Evolutionary conservation across 2,329 filamentous ascomycete genomes (phyloP).

Genomic region (Trichoderma afroharzianum): DNA sequence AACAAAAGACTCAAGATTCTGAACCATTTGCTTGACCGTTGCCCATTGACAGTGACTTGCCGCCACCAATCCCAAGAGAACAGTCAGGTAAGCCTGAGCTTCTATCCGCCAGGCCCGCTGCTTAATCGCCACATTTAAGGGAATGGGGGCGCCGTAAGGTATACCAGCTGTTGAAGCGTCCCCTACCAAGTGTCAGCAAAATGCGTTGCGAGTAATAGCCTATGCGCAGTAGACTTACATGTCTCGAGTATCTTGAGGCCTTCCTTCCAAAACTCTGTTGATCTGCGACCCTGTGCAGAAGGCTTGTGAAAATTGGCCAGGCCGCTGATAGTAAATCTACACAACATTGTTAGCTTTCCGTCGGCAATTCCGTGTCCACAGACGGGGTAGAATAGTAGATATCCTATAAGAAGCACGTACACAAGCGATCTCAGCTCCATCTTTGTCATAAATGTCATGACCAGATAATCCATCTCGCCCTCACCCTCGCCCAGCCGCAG

Average conservation of each 20-base stretch:
- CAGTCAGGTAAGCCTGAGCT: constrained; percentile 64
- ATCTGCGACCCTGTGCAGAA: constrained; percentile 31
- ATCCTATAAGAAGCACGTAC: constrained; percentile 36
- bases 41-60: constrained; percentile 70
- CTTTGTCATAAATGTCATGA: constrained; percentile 59
- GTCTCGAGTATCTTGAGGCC: constrained; percentile 45
- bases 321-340: constrained; percentile 54
- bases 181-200: constrained; percentile 30
- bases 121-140: constrained; percentile 55
- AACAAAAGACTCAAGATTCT: constrained; percentile 47
- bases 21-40: constrained; percentile 56
- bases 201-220: neutral
- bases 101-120: constrained; percentile 62
- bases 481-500: constrained; percentile 46
- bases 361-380: neutral
- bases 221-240: constrained; percentile 34
- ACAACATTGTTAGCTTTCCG: constrained; percentile 19
- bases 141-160: constrained; percentile 42
- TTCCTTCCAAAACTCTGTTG: constrained; percentile 41
- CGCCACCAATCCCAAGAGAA: constrained; percentile 67
- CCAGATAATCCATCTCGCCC: constrained; percentile 50
- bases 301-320: constrained; percentile 43
- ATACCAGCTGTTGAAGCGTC: constrained; percentile 34
- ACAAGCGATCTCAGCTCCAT: constrained; percentile 54
- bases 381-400: neutral